Base-by-base conservation (phyloP, 345 rosid species). In the Acer negundo region DNA sequence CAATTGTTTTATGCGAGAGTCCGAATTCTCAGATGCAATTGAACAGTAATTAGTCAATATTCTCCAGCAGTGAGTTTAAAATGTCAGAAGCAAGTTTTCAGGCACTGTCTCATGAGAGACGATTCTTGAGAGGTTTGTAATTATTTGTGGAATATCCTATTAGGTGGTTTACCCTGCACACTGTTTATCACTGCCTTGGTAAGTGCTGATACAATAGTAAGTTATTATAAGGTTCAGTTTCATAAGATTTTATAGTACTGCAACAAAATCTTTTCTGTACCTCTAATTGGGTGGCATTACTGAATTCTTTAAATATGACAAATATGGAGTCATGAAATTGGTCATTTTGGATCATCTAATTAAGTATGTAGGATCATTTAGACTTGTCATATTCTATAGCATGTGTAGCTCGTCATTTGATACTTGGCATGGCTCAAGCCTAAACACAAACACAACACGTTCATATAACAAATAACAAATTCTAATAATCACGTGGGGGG, bases 231-330 rank as follows among this genome's bases (percentile, higher is more conserved):
- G 13, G 47, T 19, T n/a, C 23, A 38, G 3, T 67, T 38, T 35
- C 22, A 66, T 66, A 4, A 35, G 22, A 66, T 9, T 35, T 17
- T 66, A 66, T 44, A 66, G 11, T 10, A 38, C 7, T 28, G 70
- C 20, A n/a, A 19, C 35, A n/a, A n/a, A 38, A 38, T 40, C 47
- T 10, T 40, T 67, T 64, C 10, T 67, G 53, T 67, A 67, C 26
- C 70, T 67, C 53, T 20, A 9, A 67, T 67, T 67, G 40, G 51
- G 15, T 67, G 70, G 23, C 49, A 9, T 31, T n/a, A 64, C 68
- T 15, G 23, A 7, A 67, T 67, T 38, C 23, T 40, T 67, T 20
- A 58, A 8, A 58, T 20, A 58, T 51, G n/a, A 51, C 4, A 24
- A 58, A n/a, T n/a, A 1, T 19, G 62, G 24, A 20, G 24, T 58